Conservation (phyloP, 768 basidiomycete species). For the Sistotremastrum suecicum region DNA sequence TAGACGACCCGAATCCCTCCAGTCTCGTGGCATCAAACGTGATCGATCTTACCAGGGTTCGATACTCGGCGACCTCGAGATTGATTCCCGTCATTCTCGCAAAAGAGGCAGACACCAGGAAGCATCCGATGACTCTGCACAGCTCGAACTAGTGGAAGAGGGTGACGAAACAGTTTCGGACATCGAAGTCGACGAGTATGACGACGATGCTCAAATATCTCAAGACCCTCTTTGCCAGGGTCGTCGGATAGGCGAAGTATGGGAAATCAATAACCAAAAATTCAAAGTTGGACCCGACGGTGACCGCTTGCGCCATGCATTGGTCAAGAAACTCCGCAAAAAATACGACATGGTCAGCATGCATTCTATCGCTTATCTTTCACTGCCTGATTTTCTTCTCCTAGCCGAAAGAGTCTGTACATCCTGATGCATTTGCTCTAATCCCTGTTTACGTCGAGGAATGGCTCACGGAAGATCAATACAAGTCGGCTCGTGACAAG, state of each 20-base stretch:
- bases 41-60: constrained; percentile 21
- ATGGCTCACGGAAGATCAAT: constrained; percentile 69
- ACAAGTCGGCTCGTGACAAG: constrained; percentile 45
- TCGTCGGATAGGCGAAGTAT: constrained; percentile 57
- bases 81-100: background rate
- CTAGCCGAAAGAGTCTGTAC: constrained; percentile 65
- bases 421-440: constrained; percentile 56
- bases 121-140: background rate
- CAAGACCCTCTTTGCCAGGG: constrained; percentile 37
- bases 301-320: constrained; percentile 49
- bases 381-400: background rate
- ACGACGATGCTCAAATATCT: constrained; percentile 36
- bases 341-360: constrained; percentile 57
- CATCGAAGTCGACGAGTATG: constrained; percentile 21
- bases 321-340: constrained; percentile 58
- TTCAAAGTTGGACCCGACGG: constrained; percentile 65
- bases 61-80: background rate
- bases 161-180: background rate
- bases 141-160: background rate
- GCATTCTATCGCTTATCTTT: background rate
- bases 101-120: background rate
- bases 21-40: constrained; percentile 48
- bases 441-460: constrained; percentile 64
- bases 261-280: constrained; percentile 54
- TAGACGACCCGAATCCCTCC: constrained; percentile 18